phyloP scores from a whole-genome alignment of 805 yeast genomes.

The Pichia membranifaciens region DNA sequence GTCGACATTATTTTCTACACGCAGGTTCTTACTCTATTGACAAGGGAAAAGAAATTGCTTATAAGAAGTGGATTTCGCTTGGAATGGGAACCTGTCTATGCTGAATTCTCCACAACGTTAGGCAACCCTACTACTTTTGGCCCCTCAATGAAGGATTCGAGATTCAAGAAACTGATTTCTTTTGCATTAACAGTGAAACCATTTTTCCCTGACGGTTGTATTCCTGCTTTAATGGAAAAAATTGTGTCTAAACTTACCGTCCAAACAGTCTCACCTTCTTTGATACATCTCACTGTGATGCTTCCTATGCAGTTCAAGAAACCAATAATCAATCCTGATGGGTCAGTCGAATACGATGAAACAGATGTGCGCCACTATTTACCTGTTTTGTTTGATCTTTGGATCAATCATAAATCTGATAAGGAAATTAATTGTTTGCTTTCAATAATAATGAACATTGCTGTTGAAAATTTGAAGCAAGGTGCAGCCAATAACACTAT shows the following conservation, averaged over 20 bases:
- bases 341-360: conserved; percentile 17
- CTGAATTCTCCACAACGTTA: conserved; percentile 32
- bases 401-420: conserved; percentile 51
- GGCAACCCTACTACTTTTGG: conserved; percentile 45
- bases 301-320: conserved; percentile 42
- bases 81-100: conserved; percentile 46
- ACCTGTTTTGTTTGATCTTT: conserved; percentile 64
- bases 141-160: conserved; percentile 43
- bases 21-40: conserved; percentile 53
- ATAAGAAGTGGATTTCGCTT: conserved; percentile 37
- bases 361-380: conserved; percentile 42
- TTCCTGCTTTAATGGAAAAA: conserved; percentile 46
- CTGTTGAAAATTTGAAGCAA: conserved; percentile 40
- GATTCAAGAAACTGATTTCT: conserved; percentile 42
- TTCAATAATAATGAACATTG: conserved; percentile 56
- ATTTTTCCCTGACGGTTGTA: conserved; percentile 45
- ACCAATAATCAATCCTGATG: conserved; percentile 17
- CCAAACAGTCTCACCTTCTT: conserved; percentile 44
- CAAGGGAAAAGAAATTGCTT: conserved; percentile 41
- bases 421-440: conserved; percentile 57
- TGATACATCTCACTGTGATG: conserved; percentile 47
- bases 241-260: conserved; percentile 49
- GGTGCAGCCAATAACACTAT: conserved; percentile 28
- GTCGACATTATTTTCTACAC: conserved; percentile 55
- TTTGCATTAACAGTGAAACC: conserved; percentile 49